Conservation (phyloP, 345 rosid species). For the Angophora floribunda region DNA sequence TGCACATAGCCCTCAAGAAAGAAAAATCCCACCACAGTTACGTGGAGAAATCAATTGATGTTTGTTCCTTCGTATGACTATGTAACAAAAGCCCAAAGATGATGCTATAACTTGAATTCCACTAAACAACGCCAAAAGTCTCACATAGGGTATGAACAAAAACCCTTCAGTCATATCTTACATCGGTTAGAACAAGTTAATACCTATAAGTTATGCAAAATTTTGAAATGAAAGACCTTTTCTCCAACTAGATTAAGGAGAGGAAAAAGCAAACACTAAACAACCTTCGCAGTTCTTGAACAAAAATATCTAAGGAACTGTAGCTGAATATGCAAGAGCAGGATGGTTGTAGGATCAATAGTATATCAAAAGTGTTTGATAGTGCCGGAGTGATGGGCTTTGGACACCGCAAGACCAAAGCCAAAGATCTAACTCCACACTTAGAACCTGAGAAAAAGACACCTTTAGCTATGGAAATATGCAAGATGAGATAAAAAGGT, state of each 20-base stretch:
- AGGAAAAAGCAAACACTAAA: not conserved
- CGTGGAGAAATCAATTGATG: too few species aligned
- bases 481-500: not conserved
- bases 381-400: constrained; percentile 42
- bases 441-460: constrained; percentile 39
- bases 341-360: constrained; percentile 16
- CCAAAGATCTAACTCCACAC: constrained; percentile 80
- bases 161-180: not conserved
- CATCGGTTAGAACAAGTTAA: not conserved
- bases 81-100: not conserved
- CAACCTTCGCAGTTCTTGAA: not conserved
- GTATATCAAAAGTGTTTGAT: constrained; percentile 58
- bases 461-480: not conserved
- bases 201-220: not conserved
- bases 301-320: not conserved
- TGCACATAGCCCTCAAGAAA: not conserved
- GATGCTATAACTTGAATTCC: not conserved
- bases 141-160: not conserved
- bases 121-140: not conserved
- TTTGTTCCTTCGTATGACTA: not conserved
- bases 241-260: not conserved
- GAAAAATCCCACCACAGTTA: not conserved
- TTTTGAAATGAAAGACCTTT: not conserved
- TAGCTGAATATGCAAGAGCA: not conserved
- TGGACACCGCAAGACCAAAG: constrained; percentile 66